phyloP scores from a whole-genome alignment of 805 yeast species.

The Aciculoconidium aculeatum region DNA sequence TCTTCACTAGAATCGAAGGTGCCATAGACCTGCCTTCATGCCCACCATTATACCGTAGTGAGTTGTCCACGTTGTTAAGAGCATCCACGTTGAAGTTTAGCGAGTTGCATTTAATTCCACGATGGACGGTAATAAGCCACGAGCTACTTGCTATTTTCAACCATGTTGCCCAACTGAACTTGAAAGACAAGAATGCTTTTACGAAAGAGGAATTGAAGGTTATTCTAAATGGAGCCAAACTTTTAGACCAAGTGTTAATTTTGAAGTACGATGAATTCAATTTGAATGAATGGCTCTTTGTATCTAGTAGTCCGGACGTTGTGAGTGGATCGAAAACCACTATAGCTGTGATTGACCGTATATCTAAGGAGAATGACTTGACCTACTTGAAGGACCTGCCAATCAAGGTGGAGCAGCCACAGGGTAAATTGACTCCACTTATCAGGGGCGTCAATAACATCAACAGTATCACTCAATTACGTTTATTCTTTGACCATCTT shows the following conservation, averaged over 20 bases:
- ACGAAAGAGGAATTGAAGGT: conserved; percentile 33
- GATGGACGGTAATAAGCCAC: conserved; percentile 66
- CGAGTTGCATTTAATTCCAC: conserved; percentile 55
- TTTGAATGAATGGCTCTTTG: conserved; percentile 78
- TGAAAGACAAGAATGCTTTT: conserved; percentile 22
- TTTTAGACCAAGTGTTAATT: conserved; percentile 68
- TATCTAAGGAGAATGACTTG: conserved; percentile 29
- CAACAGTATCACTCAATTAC: conserved; percentile 41
- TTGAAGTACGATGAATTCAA: conserved; percentile 73
- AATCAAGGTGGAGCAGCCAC: conserved; percentile 30
- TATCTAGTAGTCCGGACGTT: conserved; percentile 61
- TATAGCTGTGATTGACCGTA: conserved; percentile 43
- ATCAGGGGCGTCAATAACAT: conserved; percentile 38
- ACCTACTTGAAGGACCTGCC: conserved; percentile 30
- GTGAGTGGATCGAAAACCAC: conserved; percentile 28
- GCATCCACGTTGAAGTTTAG: conserved; percentile 59
- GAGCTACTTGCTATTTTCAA: conserved; percentile 51
- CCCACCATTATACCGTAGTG: conserved; percentile 31
- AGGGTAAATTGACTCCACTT: conserved; percentile 36
- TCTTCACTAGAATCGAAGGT: conserved; percentile 30
- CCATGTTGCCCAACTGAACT: conserved; percentile 20
- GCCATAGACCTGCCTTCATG: conserved; percentile 24
- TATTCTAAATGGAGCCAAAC: conserved; percentile 60
- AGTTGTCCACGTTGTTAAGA: conserved; percentile 55
- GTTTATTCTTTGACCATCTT: conserved; percentile 60